Evolutionary conservation across 192 early-diverging fungal genomes (phyloP).

Genomic region (Endogone sp.): DNA sequence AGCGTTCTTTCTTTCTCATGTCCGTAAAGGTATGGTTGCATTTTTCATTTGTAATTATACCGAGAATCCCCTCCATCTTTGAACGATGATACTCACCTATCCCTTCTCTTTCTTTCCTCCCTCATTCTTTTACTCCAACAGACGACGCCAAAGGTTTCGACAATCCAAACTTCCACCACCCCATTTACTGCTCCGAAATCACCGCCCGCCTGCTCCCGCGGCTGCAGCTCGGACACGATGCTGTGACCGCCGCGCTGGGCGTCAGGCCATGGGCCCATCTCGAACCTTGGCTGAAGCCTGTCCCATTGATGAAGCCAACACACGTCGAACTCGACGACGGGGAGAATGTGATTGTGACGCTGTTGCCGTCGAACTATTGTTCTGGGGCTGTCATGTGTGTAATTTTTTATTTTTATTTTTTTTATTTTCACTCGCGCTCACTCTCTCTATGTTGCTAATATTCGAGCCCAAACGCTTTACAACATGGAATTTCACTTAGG

Average conservation of each 20-base stretch:
- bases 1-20: conserved; percentile 39
- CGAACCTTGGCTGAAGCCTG: conserved; percentile 9
- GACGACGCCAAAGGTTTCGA: conserved; percentile 42
- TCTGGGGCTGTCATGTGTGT: conserved; percentile 46
- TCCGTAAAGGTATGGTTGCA: conserved; percentile 34
- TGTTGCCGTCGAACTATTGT: conserved; percentile 47
- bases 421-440: too few species aligned
- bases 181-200: conserved; percentile 45
- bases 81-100: background rate
- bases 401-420: background rate
- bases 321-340: conserved; percentile 33
- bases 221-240: background rate
- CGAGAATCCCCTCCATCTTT: too few species aligned
- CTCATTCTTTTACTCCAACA: conserved; percentile 5
- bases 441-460: background rate
- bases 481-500: background rate
- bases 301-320: conserved; percentile 4
- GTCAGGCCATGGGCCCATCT: conserved; percentile 23
- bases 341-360: conserved; percentile 21
- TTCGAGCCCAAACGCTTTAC: background rate
- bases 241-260: too few species aligned
- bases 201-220: conserved; percentile 34
- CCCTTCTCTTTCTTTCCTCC: background rate
- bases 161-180: conserved; percentile 20
- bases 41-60: too few species aligned